These are phyloP conservation scores for Multifurca ochricompacta DNA, from an alignment of 768 basidiomycete species.

Conservation along the genomic window DNA sequence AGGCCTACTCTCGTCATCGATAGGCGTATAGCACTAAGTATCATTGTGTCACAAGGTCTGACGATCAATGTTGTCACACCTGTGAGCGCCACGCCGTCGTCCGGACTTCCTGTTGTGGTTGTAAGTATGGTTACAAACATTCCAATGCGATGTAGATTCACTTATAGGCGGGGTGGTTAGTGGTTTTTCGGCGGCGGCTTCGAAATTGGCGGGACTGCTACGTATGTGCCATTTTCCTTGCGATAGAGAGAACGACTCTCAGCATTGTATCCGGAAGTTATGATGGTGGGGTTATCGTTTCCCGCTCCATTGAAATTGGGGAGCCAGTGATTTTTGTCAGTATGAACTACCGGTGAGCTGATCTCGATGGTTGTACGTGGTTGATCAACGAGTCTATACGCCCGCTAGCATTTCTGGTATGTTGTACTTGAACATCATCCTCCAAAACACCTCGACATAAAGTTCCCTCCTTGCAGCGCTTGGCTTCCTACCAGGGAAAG, in stretches of 20 bases:
- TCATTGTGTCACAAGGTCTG: conserved; percentile 7
- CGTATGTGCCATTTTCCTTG: background rate
- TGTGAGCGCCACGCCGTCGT: background rate
- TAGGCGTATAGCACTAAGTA: background rate
- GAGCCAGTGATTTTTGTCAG: conserved; percentile 18
- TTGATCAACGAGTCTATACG: background rate
- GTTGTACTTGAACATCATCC: background rate
- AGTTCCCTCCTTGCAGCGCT: conserved; percentile 2
- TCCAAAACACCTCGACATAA: background rate
- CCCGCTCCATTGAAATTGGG: conserved; percentile 9
- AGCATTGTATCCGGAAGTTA: conserved; percentile 3
- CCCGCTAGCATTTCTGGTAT: conserved; percentile 2
- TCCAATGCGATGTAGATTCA: background rate
- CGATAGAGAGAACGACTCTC: background rate
- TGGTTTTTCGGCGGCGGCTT: conserved; percentile 21
- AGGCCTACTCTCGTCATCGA: background rate
- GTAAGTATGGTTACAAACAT: background rate
- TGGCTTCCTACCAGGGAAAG: conserved; percentile 17
- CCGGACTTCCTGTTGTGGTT: conserved; percentile 18
- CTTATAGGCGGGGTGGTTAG: background rate
- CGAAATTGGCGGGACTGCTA: conserved; percentile 18
- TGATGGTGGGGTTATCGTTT: conserved; percentile 8
- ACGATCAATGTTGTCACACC: conserved; percentile 19
- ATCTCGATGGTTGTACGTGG: background rate
- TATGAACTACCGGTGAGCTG: conserved; percentile 20